These are phyloP conservation scores for Dendrostoma leiphaemia DNA, from an alignment of 2,329 filamentous ascomycete genomes.

Conservation along the genomic window DNA sequence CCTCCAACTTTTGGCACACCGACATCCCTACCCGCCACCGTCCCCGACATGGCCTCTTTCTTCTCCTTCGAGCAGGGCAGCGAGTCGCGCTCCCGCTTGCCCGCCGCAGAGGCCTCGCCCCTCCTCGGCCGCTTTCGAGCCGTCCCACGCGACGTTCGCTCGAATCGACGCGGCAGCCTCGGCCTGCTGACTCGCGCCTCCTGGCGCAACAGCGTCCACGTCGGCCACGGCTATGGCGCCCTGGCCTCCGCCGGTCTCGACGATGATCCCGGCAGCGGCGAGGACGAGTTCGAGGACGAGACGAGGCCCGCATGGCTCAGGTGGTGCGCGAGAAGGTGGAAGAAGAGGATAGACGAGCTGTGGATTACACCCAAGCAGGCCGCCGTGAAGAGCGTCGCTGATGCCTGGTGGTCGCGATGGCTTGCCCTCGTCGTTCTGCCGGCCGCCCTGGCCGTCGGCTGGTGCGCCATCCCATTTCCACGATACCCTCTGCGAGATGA, in stretches of 20 bases:
- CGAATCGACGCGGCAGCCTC: constrained; percentile 31
- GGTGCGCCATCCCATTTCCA: constrained; percentile 66
- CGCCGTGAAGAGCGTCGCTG: constrained; percentile 56
- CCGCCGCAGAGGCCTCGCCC: constrained; percentile 53
- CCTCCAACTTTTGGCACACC: neutral
- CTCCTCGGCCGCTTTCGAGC: constrained; percentile 65
- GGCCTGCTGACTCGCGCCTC: constrained; percentile 37
- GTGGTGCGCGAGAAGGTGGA: constrained; percentile 31
- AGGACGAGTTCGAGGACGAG: constrained; percentile 27
- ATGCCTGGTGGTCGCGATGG: constrained; percentile 64
- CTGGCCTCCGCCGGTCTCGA: constrained; percentile 42
- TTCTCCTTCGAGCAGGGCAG: constrained; percentile 66
- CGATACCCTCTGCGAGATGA: constrained; percentile 54
- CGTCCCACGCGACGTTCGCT: constrained; percentile 41
- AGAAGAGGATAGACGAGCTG: constrained; percentile 45
- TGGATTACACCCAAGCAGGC: constrained; percentile 61
- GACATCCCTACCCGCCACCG: too few species aligned
- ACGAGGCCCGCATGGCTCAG: constrained; percentile 29
- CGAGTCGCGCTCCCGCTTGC: constrained; percentile 51
- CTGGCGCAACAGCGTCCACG: constrained; percentile 51
- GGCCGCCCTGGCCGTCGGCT: constrained; percentile 57
- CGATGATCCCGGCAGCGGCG: constrained; percentile 29
- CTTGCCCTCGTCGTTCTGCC: constrained; percentile 59
- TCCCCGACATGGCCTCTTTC: constrained; percentile 56
- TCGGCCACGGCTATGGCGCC: constrained; percentile 50